These are phyloP conservation scores for Cerioporus squamosus DNA, from an alignment of 1,284 basidiomycete genomes.

Conservation along the genomic window DNA sequence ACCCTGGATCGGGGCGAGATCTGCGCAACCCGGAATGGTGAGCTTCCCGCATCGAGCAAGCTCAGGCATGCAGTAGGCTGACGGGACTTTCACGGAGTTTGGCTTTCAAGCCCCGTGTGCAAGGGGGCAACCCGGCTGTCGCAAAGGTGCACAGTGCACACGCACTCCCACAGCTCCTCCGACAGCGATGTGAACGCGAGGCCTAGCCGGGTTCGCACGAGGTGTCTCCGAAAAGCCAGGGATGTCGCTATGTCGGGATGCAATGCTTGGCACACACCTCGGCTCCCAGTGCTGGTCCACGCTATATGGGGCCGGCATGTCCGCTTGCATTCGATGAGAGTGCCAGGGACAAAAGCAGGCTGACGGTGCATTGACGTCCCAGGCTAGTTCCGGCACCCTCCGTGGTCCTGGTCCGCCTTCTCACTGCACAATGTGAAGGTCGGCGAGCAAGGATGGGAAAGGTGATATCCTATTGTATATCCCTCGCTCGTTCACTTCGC, in stretches of 20 bases:
- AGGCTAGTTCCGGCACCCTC: too few relatives aligned
- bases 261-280: neutral
- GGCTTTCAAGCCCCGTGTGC: neutral
- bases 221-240: neutral
- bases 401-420: too few relatives aligned
- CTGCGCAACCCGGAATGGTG: slow-evolving; percentile 1
- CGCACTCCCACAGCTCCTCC: too few relatives aligned
- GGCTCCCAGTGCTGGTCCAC: neutral
- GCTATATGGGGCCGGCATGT: neutral
- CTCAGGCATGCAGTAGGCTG: neutral
- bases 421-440: neutral
- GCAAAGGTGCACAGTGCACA: neutral
- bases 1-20: neutral
- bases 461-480: neutral
- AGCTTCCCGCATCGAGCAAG: neutral
- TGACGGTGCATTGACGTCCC: too few relatives aligned
- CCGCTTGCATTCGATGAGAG: neutral
- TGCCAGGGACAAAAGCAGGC: neutral
- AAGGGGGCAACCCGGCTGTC: neutral
- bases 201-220: neutral
- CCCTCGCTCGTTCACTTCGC: neutral
- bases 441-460: neutral
- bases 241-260: neutral
- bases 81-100: slow-evolving; percentile 5
- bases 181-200: neutral